These are phyloP conservation scores for Gynochthodes officinalis DNA, from an alignment of 257 asterid genomes.

Conservation along the genomic window DNA sequence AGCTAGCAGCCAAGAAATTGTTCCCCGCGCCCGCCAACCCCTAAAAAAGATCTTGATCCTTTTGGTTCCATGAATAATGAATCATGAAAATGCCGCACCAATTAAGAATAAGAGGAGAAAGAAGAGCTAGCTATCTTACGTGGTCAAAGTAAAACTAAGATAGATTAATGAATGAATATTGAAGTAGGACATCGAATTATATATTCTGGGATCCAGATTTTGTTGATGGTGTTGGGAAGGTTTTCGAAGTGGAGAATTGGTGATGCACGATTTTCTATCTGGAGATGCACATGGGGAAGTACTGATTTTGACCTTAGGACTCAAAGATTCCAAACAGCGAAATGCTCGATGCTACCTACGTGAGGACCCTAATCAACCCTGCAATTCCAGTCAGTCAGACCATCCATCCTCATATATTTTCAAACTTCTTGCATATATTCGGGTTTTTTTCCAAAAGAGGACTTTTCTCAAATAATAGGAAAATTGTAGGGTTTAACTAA, in stretches of 20 bases:
- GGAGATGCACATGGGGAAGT: slow-evolving; percentile 35
- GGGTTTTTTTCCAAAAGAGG: too few species aligned
- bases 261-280: slow-evolving; percentile 25
- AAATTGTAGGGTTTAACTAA: too few species aligned
- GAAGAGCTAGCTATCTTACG: too few species aligned
- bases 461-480: too few species aligned
- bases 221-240: background rate
- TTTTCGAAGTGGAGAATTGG: background rate
- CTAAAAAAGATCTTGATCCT: background rate
- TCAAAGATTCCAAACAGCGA: slow-evolving; percentile 23
- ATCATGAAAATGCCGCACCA: too few species aligned
- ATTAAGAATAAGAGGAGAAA: background rate
- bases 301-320: slow-evolving; percentile 33
- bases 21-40: too few species aligned
- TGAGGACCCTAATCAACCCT: slow-evolving; percentile 17
- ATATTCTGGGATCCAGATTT: too few species aligned
- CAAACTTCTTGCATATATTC: too few species aligned
- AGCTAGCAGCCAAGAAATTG: too few species aligned
- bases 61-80: too few species aligned
- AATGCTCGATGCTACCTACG: slow-evolving; percentile 34
- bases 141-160: slow-evolving; percentile 2
- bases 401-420: slow-evolving; percentile 10
- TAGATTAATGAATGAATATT: background rate
- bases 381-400: background rate
- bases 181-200: too few species aligned